These are phyloP conservation scores for Aquilaria agallochum DNA, from an alignment of 441 rosid genomes.

Conservation along the genomic window DNA sequence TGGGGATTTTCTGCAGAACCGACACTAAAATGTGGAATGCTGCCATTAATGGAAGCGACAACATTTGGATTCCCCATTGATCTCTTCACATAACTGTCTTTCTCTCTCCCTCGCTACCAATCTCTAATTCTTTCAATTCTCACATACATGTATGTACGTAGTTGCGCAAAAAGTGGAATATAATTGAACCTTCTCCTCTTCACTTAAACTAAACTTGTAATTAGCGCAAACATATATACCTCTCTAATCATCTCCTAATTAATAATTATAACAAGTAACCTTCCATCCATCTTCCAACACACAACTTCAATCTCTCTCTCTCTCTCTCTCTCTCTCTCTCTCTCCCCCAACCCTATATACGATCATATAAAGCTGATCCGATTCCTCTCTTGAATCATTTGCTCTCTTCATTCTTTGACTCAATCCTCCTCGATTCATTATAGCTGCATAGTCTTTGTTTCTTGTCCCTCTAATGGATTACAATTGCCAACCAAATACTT, in stretches of 20 bases:
- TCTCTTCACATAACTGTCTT: slow-evolving; percentile 43
- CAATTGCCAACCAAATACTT: slow-evolving; percentile 68
- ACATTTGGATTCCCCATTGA: slow-evolving; percentile 64
- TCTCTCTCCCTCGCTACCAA: slow-evolving; percentile 26
- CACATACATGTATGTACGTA: slow-evolving; percentile 21
- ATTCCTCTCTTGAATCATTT: background rate
- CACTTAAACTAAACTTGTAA: too few relatives aligned
- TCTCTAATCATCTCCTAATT: background rate
- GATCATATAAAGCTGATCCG: background rate
- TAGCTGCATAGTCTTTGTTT: background rate
- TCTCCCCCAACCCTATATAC: slow-evolving; percentile 10
- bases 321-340: slow-evolving; percentile 14
- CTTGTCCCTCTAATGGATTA: slow-evolving; percentile 44
- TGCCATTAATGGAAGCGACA: slow-evolving; percentile 90
- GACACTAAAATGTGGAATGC: slow-evolving; percentile 61
- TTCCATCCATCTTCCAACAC: slow-evolving; percentile 11
- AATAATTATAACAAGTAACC: background rate
- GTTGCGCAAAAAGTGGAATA: slow-evolving; percentile 33
- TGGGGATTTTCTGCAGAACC: slow-evolving; percentile 34
- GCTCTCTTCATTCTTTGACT: background rate
- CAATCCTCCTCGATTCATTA: background rate
- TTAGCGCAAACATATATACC: slow-evolving; percentile 5
- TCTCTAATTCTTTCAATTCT: slow-evolving; percentile 17
- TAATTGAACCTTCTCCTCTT: slow-evolving; percentile 22
- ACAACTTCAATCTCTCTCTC: slow-evolving; percentile 13